phyloP scores from a whole-genome alignment of 139 green algal species.

The Yamagishiella unicocca region DNA sequence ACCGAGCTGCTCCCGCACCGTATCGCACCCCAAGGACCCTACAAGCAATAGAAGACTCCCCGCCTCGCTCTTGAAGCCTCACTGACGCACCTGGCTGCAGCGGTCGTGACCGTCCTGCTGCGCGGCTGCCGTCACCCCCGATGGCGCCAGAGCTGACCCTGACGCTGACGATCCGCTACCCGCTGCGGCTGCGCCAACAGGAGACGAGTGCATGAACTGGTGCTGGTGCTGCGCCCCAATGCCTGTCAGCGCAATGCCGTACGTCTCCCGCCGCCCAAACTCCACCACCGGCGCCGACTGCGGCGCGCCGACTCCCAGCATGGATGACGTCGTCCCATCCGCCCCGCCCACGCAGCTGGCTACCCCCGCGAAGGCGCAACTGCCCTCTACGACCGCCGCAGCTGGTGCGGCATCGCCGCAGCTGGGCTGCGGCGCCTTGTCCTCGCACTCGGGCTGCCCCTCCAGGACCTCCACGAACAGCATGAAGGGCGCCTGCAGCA shows the following conservation, averaged over 20 bases:
- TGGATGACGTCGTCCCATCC: no score
- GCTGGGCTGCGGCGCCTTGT: no score
- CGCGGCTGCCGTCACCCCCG: no score
- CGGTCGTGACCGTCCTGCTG: not conserved
- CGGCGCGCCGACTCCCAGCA: not conserved
- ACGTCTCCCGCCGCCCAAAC: slow-evolving; percentile 43
- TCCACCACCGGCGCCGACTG: not conserved
- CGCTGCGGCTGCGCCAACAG: not conserved
- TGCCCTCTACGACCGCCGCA: no score
- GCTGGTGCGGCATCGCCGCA: no score
- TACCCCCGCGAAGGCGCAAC: no score
- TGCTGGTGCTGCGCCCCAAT: slow-evolving; percentile 41
- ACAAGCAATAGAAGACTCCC: no score
- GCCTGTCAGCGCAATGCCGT: slow-evolving; percentile 44
- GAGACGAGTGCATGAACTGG: slow-evolving; percentile 9
- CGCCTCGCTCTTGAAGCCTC: no score
- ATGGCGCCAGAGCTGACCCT: no score
- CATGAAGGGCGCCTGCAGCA: slow-evolving; percentile 63
- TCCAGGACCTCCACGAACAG: slow-evolving; percentile 66
- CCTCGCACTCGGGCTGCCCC: slow-evolving; percentile 24
- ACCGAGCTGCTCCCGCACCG: no score
- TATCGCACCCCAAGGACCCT: no score
- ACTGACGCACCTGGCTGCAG: not conserved
- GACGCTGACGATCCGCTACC: no score
- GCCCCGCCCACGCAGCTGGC: slow-evolving; percentile 2